These are phyloP conservation scores for Cordyceps pruinosa DNA, from an alignment of 2,329 filamentous ascomycete species.

Conservation along the genomic window DNA sequence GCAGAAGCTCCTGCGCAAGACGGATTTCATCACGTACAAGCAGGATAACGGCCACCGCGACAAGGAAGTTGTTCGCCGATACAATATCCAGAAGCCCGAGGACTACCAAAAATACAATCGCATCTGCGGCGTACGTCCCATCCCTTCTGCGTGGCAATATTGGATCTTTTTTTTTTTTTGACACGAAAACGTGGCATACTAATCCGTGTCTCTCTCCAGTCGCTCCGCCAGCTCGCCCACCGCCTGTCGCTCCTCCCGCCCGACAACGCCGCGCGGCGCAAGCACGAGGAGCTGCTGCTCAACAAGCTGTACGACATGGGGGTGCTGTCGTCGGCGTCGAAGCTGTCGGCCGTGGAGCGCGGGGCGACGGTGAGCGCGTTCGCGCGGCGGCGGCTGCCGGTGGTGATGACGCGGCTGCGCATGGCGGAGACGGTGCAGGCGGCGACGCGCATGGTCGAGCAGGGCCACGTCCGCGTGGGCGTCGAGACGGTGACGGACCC, in stretches of 20 bases:
- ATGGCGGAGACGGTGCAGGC: slow-evolving; percentile 91
- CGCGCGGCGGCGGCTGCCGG: slow-evolving; percentile 72
- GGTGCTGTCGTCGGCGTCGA: slow-evolving; percentile 66
- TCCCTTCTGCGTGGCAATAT: slow-evolving; percentile 21
- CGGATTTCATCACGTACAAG: slow-evolving; percentile 93
- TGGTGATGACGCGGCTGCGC: slow-evolving; percentile 81
- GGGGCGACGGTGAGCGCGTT: slow-evolving; percentile 85
- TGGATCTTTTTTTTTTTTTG: neutral
- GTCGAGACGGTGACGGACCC: slow-evolving; percentile 86
- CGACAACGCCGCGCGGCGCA: slow-evolving; percentile 67
- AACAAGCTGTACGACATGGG: slow-evolving; percentile 94
- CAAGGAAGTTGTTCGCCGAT: slow-evolving; percentile 70
- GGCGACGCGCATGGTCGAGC: slow-evolving; percentile 82
- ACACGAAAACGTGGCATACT: no score
- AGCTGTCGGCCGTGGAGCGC: slow-evolving; percentile 79
- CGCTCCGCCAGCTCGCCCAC: slow-evolving; percentile 85
- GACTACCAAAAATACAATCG: slow-evolving; percentile 68
- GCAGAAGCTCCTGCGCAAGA: slow-evolving; percentile 85
- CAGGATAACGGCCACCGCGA: slow-evolving; percentile 82
- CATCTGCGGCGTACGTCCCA: slow-evolving; percentile 56
- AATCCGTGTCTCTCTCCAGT: no score
- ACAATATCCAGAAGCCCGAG: slow-evolving; percentile 83
- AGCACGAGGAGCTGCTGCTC: slow-evolving; percentile 80
- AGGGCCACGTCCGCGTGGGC: slow-evolving; percentile 87
- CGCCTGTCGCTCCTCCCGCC: slow-evolving; percentile 76